Evolutionary conservation across 257 asterid genomes (phyloP), one percentile per base, ranked within the genome.

Genomic region (Primulina eburnea): DNA sequence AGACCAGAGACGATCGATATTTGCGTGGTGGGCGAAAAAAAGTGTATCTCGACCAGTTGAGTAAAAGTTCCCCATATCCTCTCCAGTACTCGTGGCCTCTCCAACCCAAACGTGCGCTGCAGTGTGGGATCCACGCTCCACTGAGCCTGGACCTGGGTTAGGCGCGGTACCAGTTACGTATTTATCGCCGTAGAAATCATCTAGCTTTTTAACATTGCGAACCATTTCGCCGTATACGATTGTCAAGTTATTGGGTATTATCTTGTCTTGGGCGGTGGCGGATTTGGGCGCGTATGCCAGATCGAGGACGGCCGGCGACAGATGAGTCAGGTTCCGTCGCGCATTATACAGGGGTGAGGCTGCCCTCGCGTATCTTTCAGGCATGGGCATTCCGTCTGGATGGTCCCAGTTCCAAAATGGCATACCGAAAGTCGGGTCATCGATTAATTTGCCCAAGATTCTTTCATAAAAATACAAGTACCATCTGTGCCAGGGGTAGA

Each of bases 11-110:
- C 88, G 81, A 34, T 83, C 88, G 4, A 83, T 71, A 47, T 83
- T 83, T 2, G 88, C 37, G 53, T 83, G 88, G 69, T 73, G 83
- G 43, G 76, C 61, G 70, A 35, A 83, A 77, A 83, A 83, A 17
- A 83, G 37, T 0, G 81, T 67, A 60, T 83, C 88, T 0, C 82
- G 67, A 1, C 70, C 86, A 2, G 78, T 34, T 1, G 86, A 76
- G 78, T 76, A 82, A 30, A 83, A 83, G 83, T 83, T 83, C 0
- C 88, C 88, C 85, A 80, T 83, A 38, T 83, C 85, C 76, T 80
- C 81, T 2, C 75, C 79, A 17, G 67, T 43, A n/a, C 76, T 30
- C 18, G 81, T 50, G 32, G 67, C 60, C 61, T 83, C 87, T 0
- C 87, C 87, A 0, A 71, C 76, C 83, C 85, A 83, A 6, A 34